Evolutionary conservation across 805 yeast genomes (phyloP), one percentile per base, ranked within the genome.

Genomic region (Candida odintsovae): DNA sequence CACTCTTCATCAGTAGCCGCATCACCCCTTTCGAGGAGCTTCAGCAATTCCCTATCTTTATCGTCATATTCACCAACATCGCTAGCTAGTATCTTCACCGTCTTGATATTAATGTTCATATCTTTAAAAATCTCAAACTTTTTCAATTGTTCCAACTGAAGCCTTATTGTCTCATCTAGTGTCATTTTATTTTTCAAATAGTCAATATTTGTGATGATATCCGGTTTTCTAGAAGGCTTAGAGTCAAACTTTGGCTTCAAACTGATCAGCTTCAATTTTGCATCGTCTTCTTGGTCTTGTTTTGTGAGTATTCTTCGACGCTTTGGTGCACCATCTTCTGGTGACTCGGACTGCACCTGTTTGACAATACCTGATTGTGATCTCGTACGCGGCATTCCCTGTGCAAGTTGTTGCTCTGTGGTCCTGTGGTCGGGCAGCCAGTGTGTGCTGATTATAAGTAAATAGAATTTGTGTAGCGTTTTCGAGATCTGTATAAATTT

Each of bases 61-160:
- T 50, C 48, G 5, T 22, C 38, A 41, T 49, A 28, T 20, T 51
- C 55, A n/a, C 51, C 52, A 7, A 43, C 16, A 5, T 45, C 51
- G 7, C 48, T 47, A 25, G 38, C 35, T n/a, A 57, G 13, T 3
- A 56, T 6, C 29, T 46, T 44, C 8, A 58, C 21, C 0, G 55
- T 50, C 12, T 41, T 42, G 36, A 51, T 40, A 26, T 51, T 48
- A 2, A 53, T 41, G 19, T 45, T 40, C 31, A 58, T 31, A 19
- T 44, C 46, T 37, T 50, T 58, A 35, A 58, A 52, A 12, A 54
- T 39, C 21, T 42, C 45, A 35, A 50, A 58, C 13, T 44, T 48
- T 10, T 43, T 33, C 21, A 58, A 41, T 3, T 33, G 26, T 3
- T 44, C 46, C 3, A 53, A n/a, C 6, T 56, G 57, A 18, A n/a